Conservation (phyloP, 192 early-diverging fungal genomes). For the Rhizophagus clarus region DNA sequence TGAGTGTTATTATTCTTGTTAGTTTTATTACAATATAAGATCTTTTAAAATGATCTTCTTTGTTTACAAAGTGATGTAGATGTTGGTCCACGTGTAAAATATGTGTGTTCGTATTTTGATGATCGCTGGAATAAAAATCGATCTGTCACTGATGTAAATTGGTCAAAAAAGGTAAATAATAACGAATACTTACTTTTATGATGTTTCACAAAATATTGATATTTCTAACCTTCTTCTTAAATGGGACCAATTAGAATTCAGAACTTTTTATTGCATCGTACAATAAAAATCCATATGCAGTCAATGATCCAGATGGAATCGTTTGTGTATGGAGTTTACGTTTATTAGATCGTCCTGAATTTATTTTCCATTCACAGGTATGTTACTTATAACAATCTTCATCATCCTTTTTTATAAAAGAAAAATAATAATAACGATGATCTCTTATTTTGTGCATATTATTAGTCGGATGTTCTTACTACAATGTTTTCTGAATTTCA, state of each 20-base stretch:
- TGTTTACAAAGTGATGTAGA: slow-evolving; percentile 54
- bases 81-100: slow-evolving; percentile 70
- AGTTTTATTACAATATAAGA: background rate
- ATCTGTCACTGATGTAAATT: slow-evolving; percentile 89
- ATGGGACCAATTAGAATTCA: slow-evolving; percentile 59
- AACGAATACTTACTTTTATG: background rate
- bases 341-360: slow-evolving; percentile 89
- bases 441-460: background rate
- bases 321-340: slow-evolving; percentile 95
- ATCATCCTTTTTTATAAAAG: background rate
- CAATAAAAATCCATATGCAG: slow-evolving; percentile 84
- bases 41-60: background rate
- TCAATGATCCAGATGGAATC: slow-evolving; percentile 93
- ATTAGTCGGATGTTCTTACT: slow-evolving; percentile 82
- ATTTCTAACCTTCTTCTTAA: background rate
- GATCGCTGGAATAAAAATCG: slow-evolving; percentile 85
- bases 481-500: slow-evolving; percentile 94
- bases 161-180: slow-evolving; percentile 77
- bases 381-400: background rate
- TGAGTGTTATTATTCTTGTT: slow-evolving; percentile 33
- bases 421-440: background rate
- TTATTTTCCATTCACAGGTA: slow-evolving; percentile 89
- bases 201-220: background rate
- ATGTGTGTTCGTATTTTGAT: slow-evolving; percentile 72
- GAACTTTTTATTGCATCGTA: slow-evolving; percentile 90